Evolutionary conservation across 441 rosid species (phyloP), one percentile per base, ranked within the genome.

Genomic region (Erodium texanum): DNA sequence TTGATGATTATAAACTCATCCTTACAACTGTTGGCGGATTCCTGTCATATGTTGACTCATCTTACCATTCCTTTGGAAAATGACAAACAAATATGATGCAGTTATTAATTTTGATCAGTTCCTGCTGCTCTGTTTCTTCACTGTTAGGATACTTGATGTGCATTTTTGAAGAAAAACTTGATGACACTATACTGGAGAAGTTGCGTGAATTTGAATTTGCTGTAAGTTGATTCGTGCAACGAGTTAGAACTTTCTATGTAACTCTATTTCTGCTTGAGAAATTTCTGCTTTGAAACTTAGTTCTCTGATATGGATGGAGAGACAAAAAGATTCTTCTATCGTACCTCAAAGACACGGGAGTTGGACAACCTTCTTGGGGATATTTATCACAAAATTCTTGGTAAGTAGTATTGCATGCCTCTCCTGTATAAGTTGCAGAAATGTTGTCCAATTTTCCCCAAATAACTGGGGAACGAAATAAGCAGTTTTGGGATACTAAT

Each of bases 331-430:
- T 94, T 79, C 78, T 92, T 88, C 76, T 92, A 94, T 79, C 98
- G 78, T 66, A 89, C 96, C 18, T 82, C 92, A 38, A 94, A 89
- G 86, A 92, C 99, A 70, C 79, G 90, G 71, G 98, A 94, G 80
- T 72, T 94, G 81, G 97, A 89, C 76, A 79, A 82, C 68, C 88
- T 87, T 77, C 89, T 92, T 64, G 98, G 99, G 77, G 99, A 94
- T 78, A 86, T 94, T 75, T 92, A 92, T 79, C 99, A 94, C 72
- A 94, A 94, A 84, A 86, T 88, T 74, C 76, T 94, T 68, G 99
- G 99, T 88, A 75, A 38, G 78, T 61, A 63, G 68, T 78, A 45
- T 52, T 48, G 54, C 62, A 32, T 69, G 2, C 41, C 66, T 76
- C 62, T 24, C 18, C 52, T 24, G 8, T 12, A 24, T 5, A 62